Evolutionary conservation across 1,284 basidiomycete species (phyloP), one percentile per base, ranked within the genome.

Genomic region (Tetrapyrgos nigripes): DNA sequence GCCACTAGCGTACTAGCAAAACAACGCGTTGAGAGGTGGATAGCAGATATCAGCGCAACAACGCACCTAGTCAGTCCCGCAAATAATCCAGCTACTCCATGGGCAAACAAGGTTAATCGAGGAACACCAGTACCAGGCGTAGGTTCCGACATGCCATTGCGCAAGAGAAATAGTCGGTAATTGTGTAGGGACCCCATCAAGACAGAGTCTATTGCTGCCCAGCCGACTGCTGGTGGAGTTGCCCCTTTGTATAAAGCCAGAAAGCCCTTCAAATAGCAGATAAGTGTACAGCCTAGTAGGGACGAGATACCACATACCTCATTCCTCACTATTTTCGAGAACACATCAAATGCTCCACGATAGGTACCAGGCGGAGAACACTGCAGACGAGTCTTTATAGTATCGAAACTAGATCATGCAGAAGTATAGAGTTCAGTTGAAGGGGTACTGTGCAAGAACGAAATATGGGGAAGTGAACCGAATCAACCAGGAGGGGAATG

Each of bases 111-210:
- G 21, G 85, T 84, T 60, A 88, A 73, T 53, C 85, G 79, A 70
- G 74, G 78, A 50, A 65, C 60, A 46, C 78, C 79, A 27, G 77
- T 76, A 31, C 70, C 76, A 31, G 79, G 81, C 26, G 77, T 76
- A 11, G 67, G 62, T 69, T 89, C 87, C 1, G 83, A 83, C 75
- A 87, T 77, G 33, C 82, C 79, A 59, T 80, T 68, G 51, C 80
- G 76, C 49, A 84, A 73, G 49, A 91, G 78, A 59, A 86, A 83
- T 2, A 91, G 76, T 9, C 89, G 83, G 68, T 91, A 92, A 67
- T 89, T 89, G 71, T 89, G 87, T 48, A 94, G 73, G 3, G 88
- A 90, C 3, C 92, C 91, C 52, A 94, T 76, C 6, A 94, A 78
- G 9, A 93, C 75, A 14, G 89, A 87, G 68, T 94, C 92, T 45